These are phyloP conservation scores for Apophysomyces sp. DNA, from an alignment of 371 early-diverging fungal species.

Conservation along the genomic window DNA sequence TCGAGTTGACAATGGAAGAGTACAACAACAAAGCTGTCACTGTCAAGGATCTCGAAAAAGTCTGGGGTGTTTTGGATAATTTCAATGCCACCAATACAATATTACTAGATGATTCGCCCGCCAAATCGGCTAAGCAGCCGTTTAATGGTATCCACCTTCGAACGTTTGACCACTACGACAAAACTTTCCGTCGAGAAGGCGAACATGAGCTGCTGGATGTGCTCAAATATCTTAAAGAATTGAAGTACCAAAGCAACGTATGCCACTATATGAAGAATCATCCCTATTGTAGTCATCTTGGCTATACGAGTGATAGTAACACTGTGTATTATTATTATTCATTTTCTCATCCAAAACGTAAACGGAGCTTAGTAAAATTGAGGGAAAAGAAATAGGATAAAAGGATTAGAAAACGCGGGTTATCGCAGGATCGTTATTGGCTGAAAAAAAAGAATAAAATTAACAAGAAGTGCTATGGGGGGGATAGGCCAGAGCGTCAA, in stretches of 20 bases:
- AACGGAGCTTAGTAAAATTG: not conserved
- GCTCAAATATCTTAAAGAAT: conserved; percentile 43
- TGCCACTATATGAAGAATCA: conserved; percentile 50
- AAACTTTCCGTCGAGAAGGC: conserved; percentile 11
- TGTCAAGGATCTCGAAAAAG: conserved; percentile 62
- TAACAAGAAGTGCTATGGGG: no score
- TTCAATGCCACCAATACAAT: conserved; percentile 69
- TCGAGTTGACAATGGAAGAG: conserved; percentile 43
- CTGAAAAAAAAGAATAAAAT: no score
- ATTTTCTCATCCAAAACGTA: not conserved
- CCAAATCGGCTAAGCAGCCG: conserved; percentile 62
- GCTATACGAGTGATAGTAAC: not conserved
- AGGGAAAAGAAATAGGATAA: not conserved
- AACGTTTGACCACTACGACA: conserved; percentile 20
- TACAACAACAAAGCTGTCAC: conserved; percentile 55
- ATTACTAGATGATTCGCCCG: conserved; percentile 67
- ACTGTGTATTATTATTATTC: not conserved
- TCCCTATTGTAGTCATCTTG: conserved; percentile 28
- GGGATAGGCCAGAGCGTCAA: not conserved
- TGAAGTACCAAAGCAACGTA: conserved; percentile 45
- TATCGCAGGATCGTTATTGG: no score
- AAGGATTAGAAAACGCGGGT: not conserved
- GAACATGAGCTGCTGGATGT: conserved; percentile 56
- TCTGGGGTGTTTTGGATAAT: conserved; percentile 36
- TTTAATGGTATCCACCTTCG: conserved; percentile 54